A percentile compares a stretch with the other conserved stretches of the same genome.
These are phyloP conservation scores for Podila epigama DNA, from an alignment of 192 early-diverging fungal genomes.

Conservation along the genomic window DNA sequence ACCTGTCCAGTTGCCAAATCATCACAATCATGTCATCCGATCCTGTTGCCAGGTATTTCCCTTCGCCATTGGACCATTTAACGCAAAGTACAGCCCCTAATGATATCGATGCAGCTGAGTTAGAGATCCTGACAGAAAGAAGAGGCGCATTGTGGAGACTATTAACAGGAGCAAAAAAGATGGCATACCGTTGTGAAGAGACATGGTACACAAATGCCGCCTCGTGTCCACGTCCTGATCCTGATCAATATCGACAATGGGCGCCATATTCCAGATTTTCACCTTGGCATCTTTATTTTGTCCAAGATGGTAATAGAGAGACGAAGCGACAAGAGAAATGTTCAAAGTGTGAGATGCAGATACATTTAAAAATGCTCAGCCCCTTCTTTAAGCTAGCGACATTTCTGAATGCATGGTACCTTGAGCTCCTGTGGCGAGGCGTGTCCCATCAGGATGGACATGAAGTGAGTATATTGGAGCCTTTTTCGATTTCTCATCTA, in stretches of 20 bases:
- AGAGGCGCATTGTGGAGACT: neutral
- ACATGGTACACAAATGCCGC: conserved; percentile 80
- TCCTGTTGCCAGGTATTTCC: conserved; percentile 83
- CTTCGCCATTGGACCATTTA: conserved; percentile 77
- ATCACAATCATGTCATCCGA: conserved; percentile 94
- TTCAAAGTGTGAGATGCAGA: neutral
- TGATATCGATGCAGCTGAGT: no score
- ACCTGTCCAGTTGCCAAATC: conserved; percentile 86
- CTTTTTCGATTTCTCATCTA: conserved; percentile 54
- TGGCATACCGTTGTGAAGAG: conserved; percentile 77
- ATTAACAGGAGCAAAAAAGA: neutral
- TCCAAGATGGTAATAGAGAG: neutral
- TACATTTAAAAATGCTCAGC: neutral
- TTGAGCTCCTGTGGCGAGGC: conserved; percentile 87
- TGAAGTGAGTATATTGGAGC: conserved; percentile 85
- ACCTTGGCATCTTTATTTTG: conserved; percentile 79
- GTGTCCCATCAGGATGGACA: conserved; percentile 81
- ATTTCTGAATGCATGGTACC: no score
- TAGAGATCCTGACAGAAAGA: neutral
- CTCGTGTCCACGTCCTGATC: conserved; percentile 59
- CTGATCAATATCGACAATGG: conserved; percentile 60
- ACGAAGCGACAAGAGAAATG: neutral
- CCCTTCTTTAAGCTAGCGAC: no score
- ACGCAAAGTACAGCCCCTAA: conserved; percentile 87
- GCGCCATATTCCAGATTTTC: conserved; percentile 85